A percentile compares a stretch with the other conserved stretches of the same genome.
Evolutionary conservation across 2,329 filamentous ascomycete genomes (phyloP).

Genomic region (Phialemoniopsis sp.): DNA sequence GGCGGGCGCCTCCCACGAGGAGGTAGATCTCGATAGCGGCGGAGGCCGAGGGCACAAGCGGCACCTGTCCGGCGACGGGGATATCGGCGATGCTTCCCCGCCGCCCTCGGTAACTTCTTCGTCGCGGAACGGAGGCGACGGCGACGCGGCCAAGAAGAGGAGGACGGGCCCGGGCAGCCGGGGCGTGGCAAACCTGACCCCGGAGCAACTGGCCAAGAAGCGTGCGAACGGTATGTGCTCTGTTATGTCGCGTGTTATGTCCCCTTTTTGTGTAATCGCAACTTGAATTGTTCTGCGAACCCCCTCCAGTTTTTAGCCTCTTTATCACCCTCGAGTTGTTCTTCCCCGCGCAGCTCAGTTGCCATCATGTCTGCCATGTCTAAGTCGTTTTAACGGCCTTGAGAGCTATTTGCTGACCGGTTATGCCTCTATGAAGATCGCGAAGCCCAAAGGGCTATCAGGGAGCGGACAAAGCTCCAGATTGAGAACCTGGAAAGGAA

Average conservation of each 20-base stretch:
- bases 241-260: background rate
- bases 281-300: slow-evolving; percentile 23
- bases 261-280: background rate
- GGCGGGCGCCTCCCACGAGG: no score
- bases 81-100: no score
- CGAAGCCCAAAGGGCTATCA: slow-evolving; percentile 80
- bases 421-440: slow-evolving; percentile 51
- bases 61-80: no score
- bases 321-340: no score
- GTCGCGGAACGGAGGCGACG: no score
- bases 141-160: background rate
- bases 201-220: slow-evolving; percentile 70
- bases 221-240: slow-evolving; percentile 47
- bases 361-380: background rate
- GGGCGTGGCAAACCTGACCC: slow-evolving; percentile 54
- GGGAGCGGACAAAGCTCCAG: slow-evolving; percentile 75
- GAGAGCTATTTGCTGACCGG: slow-evolving; percentile 6
- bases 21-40: no score
- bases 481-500: slow-evolving; percentile 71
- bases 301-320: slow-evolving; percentile 1
- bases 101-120: no score
- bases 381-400: background rate
- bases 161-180: background rate
- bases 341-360: slow-evolving; percentile 2
- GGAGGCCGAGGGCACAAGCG: no score